Percentiles rank a stretch among this genome's conserved stretches.
Evolutionary conservation across 768 basidiomycete species (phyloP).

Genomic region (Porphyrellus cyaneotinctus): DNA sequence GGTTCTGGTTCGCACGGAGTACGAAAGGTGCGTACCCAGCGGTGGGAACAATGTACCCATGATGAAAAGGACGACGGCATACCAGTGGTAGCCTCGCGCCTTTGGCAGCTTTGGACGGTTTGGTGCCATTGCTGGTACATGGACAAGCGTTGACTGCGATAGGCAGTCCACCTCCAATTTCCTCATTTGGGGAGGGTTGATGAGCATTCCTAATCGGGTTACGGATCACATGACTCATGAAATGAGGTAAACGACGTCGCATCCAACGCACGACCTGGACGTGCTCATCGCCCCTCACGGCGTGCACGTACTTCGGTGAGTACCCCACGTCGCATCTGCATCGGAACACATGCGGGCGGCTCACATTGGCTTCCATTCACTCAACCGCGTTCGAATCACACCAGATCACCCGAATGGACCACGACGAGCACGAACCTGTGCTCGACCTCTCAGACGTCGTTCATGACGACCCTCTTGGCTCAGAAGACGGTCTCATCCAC

Average conservation of each 20-base stretch:
- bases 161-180: no score
- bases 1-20: not conserved
- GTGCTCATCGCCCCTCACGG: constrained; percentile 19
- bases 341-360: not conserved
- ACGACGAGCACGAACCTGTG: constrained; percentile 58
- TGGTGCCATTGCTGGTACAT: constrained; percentile 28
- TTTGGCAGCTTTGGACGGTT: constrained; percentile 62
- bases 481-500: constrained; percentile 43
- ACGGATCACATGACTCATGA: constrained; percentile 22
- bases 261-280: constrained; percentile 18
- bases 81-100: constrained; percentile 69
- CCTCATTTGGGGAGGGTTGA: constrained; percentile 1
- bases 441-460: constrained; percentile 82
- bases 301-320: constrained; percentile 20
- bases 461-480: constrained; percentile 69
- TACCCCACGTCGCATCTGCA: not conserved
- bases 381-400: not conserved
- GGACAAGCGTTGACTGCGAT: no score
- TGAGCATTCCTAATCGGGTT: constrained; percentile 1
- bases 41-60: constrained; percentile 90
- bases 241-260: constrained; percentile 25
- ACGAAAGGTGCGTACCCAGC: constrained; percentile 54
- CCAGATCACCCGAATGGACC: constrained; percentile 34
- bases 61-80: constrained; percentile 75
- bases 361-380: not conserved